These are phyloP conservation scores for Mortierella sp. DNA, from an alignment of 371 early-diverging fungal genomes.

Conservation along the genomic window DNA sequence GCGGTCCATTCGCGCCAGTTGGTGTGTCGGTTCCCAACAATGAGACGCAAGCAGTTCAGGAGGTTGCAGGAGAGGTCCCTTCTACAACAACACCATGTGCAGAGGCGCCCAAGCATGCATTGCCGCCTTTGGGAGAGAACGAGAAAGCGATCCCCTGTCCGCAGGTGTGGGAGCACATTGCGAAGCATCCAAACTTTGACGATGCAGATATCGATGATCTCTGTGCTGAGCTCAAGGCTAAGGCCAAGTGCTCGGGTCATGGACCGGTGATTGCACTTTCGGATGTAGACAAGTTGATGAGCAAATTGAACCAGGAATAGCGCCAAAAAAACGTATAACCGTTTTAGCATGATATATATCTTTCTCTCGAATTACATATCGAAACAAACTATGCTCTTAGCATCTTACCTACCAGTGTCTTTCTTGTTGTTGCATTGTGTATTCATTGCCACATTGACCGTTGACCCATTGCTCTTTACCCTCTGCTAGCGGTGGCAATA, in stretches of 20 bases:
- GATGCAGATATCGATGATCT: constrained; percentile 65
- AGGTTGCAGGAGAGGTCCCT: not conserved
- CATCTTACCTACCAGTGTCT: too few species aligned
- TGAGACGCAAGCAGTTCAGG: not conserved
- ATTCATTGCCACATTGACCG: too few species aligned
- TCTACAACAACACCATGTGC: too few species aligned
- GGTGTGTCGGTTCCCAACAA: not conserved
- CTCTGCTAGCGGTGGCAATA: too few species aligned
- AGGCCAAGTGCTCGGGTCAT: constrained; percentile 65
- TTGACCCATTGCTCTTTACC: too few species aligned
- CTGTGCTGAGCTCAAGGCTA: constrained; percentile 68
- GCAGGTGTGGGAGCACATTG: constrained; percentile 60
- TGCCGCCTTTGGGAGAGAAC: constrained; percentile 34
- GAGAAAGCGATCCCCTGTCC: constrained; percentile 50
- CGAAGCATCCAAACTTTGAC: constrained; percentile 64
- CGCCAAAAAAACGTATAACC: not conserved
- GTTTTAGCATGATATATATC: too few species aligned
- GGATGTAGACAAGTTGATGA: constrained; percentile 57
- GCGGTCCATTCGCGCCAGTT: too few species aligned
- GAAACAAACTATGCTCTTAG: too few species aligned
- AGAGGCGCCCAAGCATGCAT: not conserved
- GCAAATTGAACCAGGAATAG: constrained; percentile 30
- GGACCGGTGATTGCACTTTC: constrained; percentile 63
- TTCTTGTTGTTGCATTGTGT: too few species aligned
- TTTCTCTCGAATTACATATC: too few species aligned